Evolutionary conservation across 345 rosid species (phyloP), one percentile per base, ranked within the genome.

Genomic region (Aegle marmelos): DNA sequence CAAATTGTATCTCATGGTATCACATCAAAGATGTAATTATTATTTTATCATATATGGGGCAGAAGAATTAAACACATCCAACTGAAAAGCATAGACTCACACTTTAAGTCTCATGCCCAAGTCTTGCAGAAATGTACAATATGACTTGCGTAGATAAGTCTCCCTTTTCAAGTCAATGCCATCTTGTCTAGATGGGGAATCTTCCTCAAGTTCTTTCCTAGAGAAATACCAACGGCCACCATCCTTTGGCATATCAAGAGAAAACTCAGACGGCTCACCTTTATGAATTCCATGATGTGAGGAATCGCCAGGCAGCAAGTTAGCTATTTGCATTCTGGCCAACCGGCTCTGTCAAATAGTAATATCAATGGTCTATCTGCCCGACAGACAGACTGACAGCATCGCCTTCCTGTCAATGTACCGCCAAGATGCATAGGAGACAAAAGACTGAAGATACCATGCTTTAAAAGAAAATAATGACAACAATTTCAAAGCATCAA

Each of bases 81-180:
- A 69, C n/a, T 37, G 31, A 80, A 77, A 63, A n/a, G 68, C 28
- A 69, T 31, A 73, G 61, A 74, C 91, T 88, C 76, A 88, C 92
- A 89, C 92, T 87, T 89, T 89, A 67, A 89, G 88, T 76, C 89
- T 80, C 90, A 89, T 89, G 82, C 92, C 90, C 59, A 89, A 83
- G 79, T 89, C 92, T 77, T 89, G 92, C 70, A 89, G 68, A 82
- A 84, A 89, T 69, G 92, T 87, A 75, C 92, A 89, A 78, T 89
- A 89, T 45, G 90, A 87, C 81, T 87, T 89, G 78, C 90, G 84
- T 24, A 89, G 79, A 82, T 87, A 87, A 5, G 87, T 82, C 84
- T 87, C 92, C 80, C 82, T 89, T 86, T 86, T 89, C 83, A 85
- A 81, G 82, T 89, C 90, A 25, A 89, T 89, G 45, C 86, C 88